Evolutionary conservation across 306 rosid genomes (phyloP).

Genomic region (Senna siamea): DNA sequence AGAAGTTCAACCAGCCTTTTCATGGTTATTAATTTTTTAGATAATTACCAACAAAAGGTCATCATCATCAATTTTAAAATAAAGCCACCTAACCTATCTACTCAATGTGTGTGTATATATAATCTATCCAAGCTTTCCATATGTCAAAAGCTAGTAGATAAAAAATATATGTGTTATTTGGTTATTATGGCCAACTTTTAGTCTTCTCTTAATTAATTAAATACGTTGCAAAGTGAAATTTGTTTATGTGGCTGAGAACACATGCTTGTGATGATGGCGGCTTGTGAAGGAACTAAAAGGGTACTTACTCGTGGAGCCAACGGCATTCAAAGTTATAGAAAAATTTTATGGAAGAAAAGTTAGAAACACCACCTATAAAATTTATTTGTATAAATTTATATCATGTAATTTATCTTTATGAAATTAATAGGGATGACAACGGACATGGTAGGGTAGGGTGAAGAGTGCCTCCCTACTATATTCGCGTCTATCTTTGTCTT

Average conservation of each 20-base stretch:
- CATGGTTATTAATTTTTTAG: constrained; percentile 3
- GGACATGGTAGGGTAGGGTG: too few species aligned
- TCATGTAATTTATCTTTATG: too few species aligned
- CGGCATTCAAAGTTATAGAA: constrained; percentile 23
- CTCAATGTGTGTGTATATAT: not conserved
- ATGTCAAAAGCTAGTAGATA: constrained; percentile 26
- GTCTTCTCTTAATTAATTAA: constrained; percentile 38
- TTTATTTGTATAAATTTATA: too few species aligned
- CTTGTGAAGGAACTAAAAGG: constrained; percentile 32
- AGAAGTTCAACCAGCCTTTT: constrained; percentile 26
- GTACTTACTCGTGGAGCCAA: constrained; percentile 37
- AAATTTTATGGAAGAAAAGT: too few species aligned
- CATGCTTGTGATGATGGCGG: constrained; percentile 39
- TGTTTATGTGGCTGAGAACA: constrained; percentile 46
- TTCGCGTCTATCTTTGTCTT: too few species aligned
- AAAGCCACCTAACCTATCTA: constrained; percentile 51
- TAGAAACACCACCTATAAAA: too few species aligned
- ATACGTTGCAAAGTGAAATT: constrained; percentile 39
- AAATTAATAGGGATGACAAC: too few species aligned
- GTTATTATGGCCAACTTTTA: constrained; percentile 43
- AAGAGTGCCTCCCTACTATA: too few species aligned
- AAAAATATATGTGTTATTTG: constrained; percentile 34
- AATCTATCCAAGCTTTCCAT: constrained; percentile 32
- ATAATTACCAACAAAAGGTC: not conserved
- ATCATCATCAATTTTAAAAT: constrained; percentile 35